Percentiles rank a stretch among this genome's conserved stretches.
Evolutionary conservation across 768 basidiomycete genomes (phyloP).

Genomic region (Cystofilobasidium macerans): DNA sequence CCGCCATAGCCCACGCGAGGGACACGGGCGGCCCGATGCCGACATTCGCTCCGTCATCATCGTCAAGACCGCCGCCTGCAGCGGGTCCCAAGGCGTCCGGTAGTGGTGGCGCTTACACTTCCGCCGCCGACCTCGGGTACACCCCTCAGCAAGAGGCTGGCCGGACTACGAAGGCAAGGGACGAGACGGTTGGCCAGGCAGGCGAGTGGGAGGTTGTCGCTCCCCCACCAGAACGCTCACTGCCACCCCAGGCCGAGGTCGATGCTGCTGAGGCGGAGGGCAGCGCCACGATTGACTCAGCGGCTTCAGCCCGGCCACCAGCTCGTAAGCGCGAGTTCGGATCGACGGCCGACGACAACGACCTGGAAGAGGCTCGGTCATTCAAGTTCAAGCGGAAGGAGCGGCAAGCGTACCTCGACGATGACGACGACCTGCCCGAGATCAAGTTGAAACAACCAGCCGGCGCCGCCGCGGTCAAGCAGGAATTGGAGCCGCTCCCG

Average conservation of each 20-base stretch:
- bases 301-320: background rate
- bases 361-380: conserved; percentile 26
- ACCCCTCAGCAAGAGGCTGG: conserved; percentile 27
- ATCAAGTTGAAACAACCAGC: background rate
- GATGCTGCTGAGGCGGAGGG: conserved; percentile 18
- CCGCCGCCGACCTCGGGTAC: conserved; percentile 51
- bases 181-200: conserved; percentile 52
- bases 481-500: conserved; percentile 43
- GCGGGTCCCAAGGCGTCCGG: conserved; percentile 25
- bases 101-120: conserved; percentile 64
- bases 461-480: conserved; percentile 42
- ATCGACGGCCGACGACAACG: conserved; percentile 27
- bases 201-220: conserved; percentile 68
- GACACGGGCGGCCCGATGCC: conserved; percentile 31
- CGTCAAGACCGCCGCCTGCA: conserved; percentile 16
- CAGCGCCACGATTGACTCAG: conserved; percentile 15
- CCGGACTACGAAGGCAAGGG: conserved; percentile 6
- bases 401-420: conserved; percentile 30
- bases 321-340: background rate
- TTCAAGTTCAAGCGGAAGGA: conserved; percentile 26
- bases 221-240: conserved; percentile 32
- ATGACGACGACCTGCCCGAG: conserved; percentile 67
- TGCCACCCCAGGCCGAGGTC: conserved; percentile 22
- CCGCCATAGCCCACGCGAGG: conserved; percentile 48
- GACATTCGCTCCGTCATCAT: conserved; percentile 38